Evolutionary conservation across 352 stramenopile genomes (phyloP), one percentile per base, ranked within the genome.

Genomic region (Phytophthora lateralis): DNA sequence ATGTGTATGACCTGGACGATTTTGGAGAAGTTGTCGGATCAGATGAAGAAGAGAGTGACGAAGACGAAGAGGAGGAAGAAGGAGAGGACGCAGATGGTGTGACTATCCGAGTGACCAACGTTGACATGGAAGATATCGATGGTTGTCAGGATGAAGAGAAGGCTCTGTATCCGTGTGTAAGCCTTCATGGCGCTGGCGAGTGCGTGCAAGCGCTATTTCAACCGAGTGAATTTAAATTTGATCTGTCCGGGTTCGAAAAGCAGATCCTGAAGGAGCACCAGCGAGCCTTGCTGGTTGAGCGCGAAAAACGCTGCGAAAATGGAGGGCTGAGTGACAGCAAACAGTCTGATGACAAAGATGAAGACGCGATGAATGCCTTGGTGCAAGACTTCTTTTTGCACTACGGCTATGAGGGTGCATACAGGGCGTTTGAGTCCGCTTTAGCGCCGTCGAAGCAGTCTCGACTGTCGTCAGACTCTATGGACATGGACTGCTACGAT

Each of bases 1-100:
- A 88, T 55, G 75, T 88, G 44, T 68, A 78, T 20, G 65, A 88
- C 38, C 55, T 88, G 11, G 77, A 85, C 44, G 45, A 66, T 51
- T 76, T 82, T 66, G 45, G 41, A 41, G 61, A 74, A 43, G 26
- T 66, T 12, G 58, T 55, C 6, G 43, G 15, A 6, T 49, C n/a
- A 0, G 59, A 65, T 6, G 34, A 47, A 2, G 51, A 66, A 4
- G 34, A 70, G 5, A 53, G 54, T 32, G 44, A 69, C 15, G 35
- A 50, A 12, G 51, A 59, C 2, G 46, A 42, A 4, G 14, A n/a
- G 1, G 26, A 68, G 0, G 49, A 32, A 14, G 56, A 66, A 0
- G 58, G 69, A 55, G 49, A 51, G 45, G 35, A 60, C 15, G 39
- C 8, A 14, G 10, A 56, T n/a, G 27, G n/a, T n/a, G 38, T 37